These are phyloP conservation scores for Aureococcus anophagefferens DNA, from an alignment of 108 stramenopile genomes.

Conservation along the genomic window DNA sequence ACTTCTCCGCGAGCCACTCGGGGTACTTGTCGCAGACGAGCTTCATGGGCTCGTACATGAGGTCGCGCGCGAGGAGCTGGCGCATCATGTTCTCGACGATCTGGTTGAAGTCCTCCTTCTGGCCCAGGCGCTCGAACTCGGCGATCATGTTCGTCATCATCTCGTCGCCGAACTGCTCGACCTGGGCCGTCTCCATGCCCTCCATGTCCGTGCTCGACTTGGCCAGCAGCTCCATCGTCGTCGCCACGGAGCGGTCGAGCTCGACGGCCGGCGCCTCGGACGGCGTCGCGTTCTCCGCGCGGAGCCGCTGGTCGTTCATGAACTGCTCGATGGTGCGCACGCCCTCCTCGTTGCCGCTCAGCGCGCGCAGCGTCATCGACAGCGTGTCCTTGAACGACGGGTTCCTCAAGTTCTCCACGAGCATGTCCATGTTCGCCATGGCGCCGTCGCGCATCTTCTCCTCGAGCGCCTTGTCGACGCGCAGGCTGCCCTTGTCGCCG, in stretches of 20 bases:
- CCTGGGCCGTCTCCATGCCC: conserved; percentile 39
- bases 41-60: conserved; percentile 93
- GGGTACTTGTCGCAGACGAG: conserved; percentile 71
- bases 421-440: not conserved
- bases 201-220: conserved; percentile 28
- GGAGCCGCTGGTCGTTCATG: conserved; percentile 6
- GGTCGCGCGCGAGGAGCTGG: conserved; percentile 70
- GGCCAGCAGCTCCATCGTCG: conserved; percentile 18
- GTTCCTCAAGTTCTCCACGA: conserved; percentile 29
- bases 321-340: conserved; percentile 12
- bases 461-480: not conserved
- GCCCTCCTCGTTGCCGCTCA: conserved; percentile 25
- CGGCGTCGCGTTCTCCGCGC: conserved; percentile 23
- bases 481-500: not conserved
- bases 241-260: conserved; percentile 23
- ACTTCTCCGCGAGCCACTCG: conserved; percentile 71
- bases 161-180: conserved; percentile 52
- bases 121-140: conserved; percentile 56
- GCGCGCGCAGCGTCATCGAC: conserved; percentile 26
- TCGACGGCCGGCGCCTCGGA: conserved; percentile 16
- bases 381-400: conserved; percentile 36
- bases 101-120: conserved; percentile 60
- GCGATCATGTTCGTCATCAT: conserved; percentile 61
- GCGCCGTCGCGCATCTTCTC: not conserved
- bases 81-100: conserved; percentile 84